Evolutionary conservation across 176 grass and related monocot species (phyloP).

Genomic region (Pontederia crassipes): DNA sequence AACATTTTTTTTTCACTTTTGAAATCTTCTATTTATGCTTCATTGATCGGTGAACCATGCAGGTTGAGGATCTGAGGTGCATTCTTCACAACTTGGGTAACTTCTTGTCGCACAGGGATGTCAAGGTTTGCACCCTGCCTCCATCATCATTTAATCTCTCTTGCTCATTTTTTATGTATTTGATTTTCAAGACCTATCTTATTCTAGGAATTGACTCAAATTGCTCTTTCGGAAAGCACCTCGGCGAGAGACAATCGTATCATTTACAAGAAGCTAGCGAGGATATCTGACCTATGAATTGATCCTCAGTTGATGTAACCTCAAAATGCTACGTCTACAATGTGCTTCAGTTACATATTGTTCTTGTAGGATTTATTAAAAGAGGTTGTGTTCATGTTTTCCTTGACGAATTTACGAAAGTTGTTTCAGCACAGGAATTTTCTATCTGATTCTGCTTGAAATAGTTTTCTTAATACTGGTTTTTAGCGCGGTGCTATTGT

Average conservation of each 20-base stretch:
- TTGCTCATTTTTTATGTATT: neutral
- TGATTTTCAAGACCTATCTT: neutral
- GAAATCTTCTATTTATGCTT: conserved; percentile 6
- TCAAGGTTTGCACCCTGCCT: conserved; percentile 54
- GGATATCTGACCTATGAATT: conserved; percentile 9
- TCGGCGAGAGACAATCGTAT: conserved; percentile 84
- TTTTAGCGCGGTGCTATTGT: too few relatives aligned
- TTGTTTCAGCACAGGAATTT: too few relatives aligned
- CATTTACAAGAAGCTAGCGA: conserved; percentile 76
- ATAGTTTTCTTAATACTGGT: too few relatives aligned
- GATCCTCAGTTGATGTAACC: too few relatives aligned
- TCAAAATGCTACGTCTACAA: too few relatives aligned
- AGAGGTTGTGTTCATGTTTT: too few relatives aligned
- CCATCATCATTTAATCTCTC: neutral
- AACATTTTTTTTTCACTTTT: neutral
- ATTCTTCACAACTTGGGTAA: conserved; percentile 96
- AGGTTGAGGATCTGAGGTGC: conserved; percentile 96
- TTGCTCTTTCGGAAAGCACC: conserved; percentile 82
- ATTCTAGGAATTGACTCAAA: conserved; percentile 82
- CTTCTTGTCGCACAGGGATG: conserved; percentile 76
- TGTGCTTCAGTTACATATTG: too few relatives aligned
- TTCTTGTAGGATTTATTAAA: too few relatives aligned
- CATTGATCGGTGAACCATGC: conserved; percentile 19
- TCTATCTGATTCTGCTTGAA: too few relatives aligned
- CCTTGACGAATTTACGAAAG: too few relatives aligned